These are phyloP conservation scores for Pinus taeda DNA, from an alignment of 75 land plant genomes.

Conservation along the genomic window DNA sequence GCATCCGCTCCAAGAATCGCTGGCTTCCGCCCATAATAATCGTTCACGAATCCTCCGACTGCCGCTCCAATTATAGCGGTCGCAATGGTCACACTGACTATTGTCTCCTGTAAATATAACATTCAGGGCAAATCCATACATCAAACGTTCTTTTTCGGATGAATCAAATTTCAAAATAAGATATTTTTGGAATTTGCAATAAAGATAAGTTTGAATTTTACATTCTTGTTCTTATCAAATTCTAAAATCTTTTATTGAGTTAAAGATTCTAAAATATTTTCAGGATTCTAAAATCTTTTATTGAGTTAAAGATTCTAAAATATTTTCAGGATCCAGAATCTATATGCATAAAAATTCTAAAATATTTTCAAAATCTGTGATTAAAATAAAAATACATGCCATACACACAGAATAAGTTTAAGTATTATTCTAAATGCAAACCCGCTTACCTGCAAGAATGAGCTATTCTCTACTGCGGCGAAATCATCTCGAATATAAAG, in stretches of 20 bases:
- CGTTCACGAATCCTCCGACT: slow-evolving; percentile 65
- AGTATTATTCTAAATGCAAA: neutral
- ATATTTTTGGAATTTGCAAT: too few relatives aligned
- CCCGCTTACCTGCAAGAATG: slow-evolving; percentile 57
- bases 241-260: too few relatives aligned
- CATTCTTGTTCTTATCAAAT: too few relatives aligned
- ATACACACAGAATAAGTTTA: neutral
- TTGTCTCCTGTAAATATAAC: slow-evolving; percentile 52
- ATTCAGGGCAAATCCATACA: neutral
- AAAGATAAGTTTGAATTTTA: too few relatives aligned
- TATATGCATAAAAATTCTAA: too few relatives aligned
- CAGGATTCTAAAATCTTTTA: too few relatives aligned
- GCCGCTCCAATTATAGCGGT: slow-evolving; percentile 87
- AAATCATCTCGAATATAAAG: slow-evolving; percentile 77
- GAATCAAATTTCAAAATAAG: too few relatives aligned
- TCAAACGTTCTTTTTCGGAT: too few relatives aligned
- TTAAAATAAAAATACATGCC: neutral
- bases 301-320: too few relatives aligned
- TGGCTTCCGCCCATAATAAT: slow-evolving; percentile 52
- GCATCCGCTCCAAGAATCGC: slow-evolving; percentile 60
- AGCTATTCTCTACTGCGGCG: slow-evolving; percentile 39
- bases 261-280: too few relatives aligned
- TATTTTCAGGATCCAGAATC: too few relatives aligned
- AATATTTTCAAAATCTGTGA: too few relatives aligned
- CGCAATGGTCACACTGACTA: slow-evolving; percentile 87